phyloP scores from a whole-genome alignment of 768 basidiomycete genomes.

The Pleurotus platypus region DNA sequence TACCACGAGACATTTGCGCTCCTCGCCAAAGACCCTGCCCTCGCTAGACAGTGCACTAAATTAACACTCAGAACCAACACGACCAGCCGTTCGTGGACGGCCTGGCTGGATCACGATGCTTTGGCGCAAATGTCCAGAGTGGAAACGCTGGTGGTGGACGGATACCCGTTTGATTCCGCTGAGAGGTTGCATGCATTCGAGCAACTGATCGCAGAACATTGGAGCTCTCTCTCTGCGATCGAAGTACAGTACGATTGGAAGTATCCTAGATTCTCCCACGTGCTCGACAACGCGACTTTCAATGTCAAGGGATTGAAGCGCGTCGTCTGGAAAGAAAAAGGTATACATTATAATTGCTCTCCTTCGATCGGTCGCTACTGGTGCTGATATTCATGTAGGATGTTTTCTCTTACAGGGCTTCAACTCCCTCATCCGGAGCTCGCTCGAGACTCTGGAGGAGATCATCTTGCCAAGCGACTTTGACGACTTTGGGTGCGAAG shows the following conservation, averaged over 20 bases:
- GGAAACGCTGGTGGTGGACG: not conserved
- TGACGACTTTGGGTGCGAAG: slow-evolving; percentile 6
- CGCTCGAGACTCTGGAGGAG: not conserved
- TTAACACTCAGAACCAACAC: not conserved
- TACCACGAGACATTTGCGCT: not conserved
- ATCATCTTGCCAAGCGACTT: not conserved
- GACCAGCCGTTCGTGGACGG: too few species aligned
- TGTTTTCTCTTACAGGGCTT: slow-evolving; percentile 1
- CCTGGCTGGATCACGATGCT: not conserved
- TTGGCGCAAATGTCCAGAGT: not conserved
- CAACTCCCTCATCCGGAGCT: not conserved
- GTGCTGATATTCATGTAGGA: not conserved
- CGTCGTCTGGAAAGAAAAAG: not conserved
- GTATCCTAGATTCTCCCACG: not conserved
- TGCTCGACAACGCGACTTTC: not conserved
- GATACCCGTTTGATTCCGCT: not conserved
- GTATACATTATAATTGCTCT: not conserved
- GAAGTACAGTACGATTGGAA: not conserved
- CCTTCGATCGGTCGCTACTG: not conserved
- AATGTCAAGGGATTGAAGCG: not conserved
- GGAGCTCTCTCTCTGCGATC: not conserved
- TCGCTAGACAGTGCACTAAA: not conserved
- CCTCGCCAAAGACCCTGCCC: not conserved
- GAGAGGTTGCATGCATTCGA: not conserved
- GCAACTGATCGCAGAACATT: not conserved